Evolutionary conservation across 805 yeast species (phyloP).

Genomic region (Candida coquimbonensis): DNA sequence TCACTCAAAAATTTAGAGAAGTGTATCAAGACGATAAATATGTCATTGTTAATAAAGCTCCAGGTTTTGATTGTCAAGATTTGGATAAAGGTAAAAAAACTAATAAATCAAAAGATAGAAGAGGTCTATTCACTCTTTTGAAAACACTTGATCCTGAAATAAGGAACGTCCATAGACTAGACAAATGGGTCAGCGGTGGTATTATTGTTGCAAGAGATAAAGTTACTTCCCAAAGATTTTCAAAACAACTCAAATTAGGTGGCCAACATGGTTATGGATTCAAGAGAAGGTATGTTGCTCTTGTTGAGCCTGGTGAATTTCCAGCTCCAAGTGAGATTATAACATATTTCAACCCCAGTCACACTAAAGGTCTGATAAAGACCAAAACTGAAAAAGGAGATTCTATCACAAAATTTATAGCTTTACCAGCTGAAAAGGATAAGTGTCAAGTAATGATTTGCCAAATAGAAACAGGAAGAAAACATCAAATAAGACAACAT

Average conservation of each 20-base stretch:
- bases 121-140: constrained; percentile 10
- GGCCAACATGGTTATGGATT: constrained; percentile 30
- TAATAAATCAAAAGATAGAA: constrained; percentile 1
- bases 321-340: not conserved
- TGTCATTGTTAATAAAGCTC: constrained; percentile 29
- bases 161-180: constrained; percentile 32
- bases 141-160: constrained; percentile 10
- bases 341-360: not conserved
- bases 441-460: constrained; percentile 20
- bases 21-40: constrained; percentile 11
- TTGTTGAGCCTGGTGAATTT: constrained; percentile 6
- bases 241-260: constrained; percentile 26
- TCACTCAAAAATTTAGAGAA: constrained; percentile 3
- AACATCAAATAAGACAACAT: constrained; percentile 34
- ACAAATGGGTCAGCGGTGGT: constrained; percentile 35
- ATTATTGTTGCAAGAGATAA: constrained; percentile 29
- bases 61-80: constrained; percentile 21
- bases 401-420: constrained; percentile 12
- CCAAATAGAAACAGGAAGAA: constrained; percentile 32
- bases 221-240: constrained; percentile 26
- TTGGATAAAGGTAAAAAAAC: not conserved
- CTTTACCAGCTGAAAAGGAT: constrained; percentile 9
- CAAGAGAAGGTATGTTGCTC: constrained; percentile 30
- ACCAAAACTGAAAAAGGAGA: constrained; percentile 2
- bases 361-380: constrained; percentile 2